Conservation (phyloP, 495 filamentous ascomycete genomes). For the Polyplosphaeria fusca region DNA sequence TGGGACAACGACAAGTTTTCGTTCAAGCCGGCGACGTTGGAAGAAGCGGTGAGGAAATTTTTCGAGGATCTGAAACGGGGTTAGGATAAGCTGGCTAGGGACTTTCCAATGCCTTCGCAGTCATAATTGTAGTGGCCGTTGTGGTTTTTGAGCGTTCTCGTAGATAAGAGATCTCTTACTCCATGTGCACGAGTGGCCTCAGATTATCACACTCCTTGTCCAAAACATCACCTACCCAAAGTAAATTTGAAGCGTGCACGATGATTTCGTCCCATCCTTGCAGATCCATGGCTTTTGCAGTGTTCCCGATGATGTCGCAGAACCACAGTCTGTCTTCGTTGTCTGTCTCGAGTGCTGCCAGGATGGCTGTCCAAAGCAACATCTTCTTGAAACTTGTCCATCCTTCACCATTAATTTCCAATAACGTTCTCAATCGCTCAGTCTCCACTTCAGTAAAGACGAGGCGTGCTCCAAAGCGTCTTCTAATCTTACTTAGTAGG, state of each 20-base stretch:
- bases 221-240: constrained; percentile 11
- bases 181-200: constrained; percentile 8
- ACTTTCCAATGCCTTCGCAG: constrained; percentile 9
- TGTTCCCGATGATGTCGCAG: constrained; percentile 4
- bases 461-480: constrained; percentile 6
- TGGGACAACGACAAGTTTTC: constrained; percentile 22
- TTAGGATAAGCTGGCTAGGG: constrained; percentile 8
- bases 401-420: not conserved
- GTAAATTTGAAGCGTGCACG: constrained; percentile 10
- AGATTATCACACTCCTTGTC: constrained; percentile 6
- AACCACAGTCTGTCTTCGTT: constrained; percentile 11
- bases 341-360: constrained; percentile 9
- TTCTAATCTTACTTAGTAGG: constrained; percentile 10
- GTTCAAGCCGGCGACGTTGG: constrained; percentile 15
- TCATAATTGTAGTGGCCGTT: constrained; percentile 7
- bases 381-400: constrained; percentile 13
- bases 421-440: constrained; percentile 2
- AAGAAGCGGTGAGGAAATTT: constrained; percentile 7
- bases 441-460: constrained; percentile 14
- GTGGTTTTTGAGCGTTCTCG: constrained; percentile 8
- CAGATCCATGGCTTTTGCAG: not conserved
- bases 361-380: constrained; percentile 6
- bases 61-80: constrained; percentile 11
- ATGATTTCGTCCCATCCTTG: constrained; percentile 12
- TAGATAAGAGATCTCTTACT: constrained; percentile 11